Base-by-base conservation (phyloP, 106 monocot species). In the Iris macrosiphon region DNA sequence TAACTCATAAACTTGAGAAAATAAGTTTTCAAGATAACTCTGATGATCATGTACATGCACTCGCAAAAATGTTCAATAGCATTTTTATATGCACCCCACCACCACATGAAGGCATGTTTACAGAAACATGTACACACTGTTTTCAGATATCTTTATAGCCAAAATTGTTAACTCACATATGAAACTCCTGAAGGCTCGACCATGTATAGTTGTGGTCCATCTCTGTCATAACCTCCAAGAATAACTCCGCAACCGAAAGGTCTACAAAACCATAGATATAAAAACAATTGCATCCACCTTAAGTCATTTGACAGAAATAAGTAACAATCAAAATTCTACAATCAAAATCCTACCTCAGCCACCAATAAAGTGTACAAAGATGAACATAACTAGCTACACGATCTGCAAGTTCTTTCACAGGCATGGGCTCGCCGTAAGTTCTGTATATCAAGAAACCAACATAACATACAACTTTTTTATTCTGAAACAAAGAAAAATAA, bases 361-460 rank as follows among this genome's bases (percentile, higher is more conserved):
- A 98, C 96, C 96, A 98, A 62, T 90, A 98, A 15, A 98, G 87
- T 3, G 96, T 98, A 64, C 96, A 98, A 33, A 98, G 83, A 75
- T 98, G 96, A 72, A 98, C 96, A 75, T 98, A 98, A 74, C 96
- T 87, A 24, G 96, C 96, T 47, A 98, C 96, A 64, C 96, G 79
- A 5, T 91, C 96, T 39, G 90, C 96, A 58, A 98, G 87, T 68
- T 98, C 96, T 54, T 91, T 98, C 35, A 98, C 79, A 59, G 96
- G 83, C 58, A 98, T 98, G 21, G 96, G 80, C 39, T 98, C 96
- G 31, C 96, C 96, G 73, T 98, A 98, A 25, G 71, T 62, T 59
- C 94, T 95, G 67, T 7, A 72, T 17, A 75, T 20, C 6, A 10
- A 62, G 23, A 42, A 25, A 34, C 13, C 13, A 11, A 2, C 44